Conservation (phyloP, 768 basidiomycete genomes). For the Dioszegia aurantiaca region DNA sequence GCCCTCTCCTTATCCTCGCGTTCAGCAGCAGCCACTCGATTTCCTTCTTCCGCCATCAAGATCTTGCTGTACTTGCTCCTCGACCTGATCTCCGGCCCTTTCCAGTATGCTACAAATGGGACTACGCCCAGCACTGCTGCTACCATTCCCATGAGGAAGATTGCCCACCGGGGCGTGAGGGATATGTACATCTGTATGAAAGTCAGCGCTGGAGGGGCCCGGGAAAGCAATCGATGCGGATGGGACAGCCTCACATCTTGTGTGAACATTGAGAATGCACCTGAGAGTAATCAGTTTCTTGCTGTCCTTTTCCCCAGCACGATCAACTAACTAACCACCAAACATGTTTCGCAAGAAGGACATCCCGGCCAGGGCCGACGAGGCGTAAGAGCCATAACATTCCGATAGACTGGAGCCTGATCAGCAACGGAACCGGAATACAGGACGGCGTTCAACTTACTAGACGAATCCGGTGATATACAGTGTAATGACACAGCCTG, state of each 20-base stretch:
- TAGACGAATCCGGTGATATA: constrained; percentile 56
- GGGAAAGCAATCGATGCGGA: background rate
- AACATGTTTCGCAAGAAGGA: constrained; percentile 59
- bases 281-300: background rate
- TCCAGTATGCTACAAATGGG: constrained; percentile 49
- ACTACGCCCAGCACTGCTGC: constrained; percentile 62
- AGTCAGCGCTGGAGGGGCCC: background rate
- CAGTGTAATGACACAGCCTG: constrained; percentile 19
- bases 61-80: constrained; percentile 34
- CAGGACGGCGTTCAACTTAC: constrained; percentile 21
- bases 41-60: constrained; percentile 41
- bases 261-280: constrained; percentile 64
- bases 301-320: too few relatives aligned
- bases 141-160: constrained; percentile 53
- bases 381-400: constrained; percentile 63
- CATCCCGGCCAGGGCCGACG: constrained; percentile 68
- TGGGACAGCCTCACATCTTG: constrained; percentile 43
- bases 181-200: constrained; percentile 57
- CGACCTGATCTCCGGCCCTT: constrained; percentile 48
- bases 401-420: constrained; percentile 57
- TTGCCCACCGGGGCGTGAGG: constrained; percentile 61
- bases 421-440: background rate
- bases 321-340: constrained; percentile 23
- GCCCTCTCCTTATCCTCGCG: constrained; percentile 19
- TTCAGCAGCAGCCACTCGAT: constrained; percentile 19